A percentile compares a stretch with the other conserved stretches of the same genome.
Conservation (phyloP, 106 monocot genomes). For the Platanthera zijinensis region DNA sequence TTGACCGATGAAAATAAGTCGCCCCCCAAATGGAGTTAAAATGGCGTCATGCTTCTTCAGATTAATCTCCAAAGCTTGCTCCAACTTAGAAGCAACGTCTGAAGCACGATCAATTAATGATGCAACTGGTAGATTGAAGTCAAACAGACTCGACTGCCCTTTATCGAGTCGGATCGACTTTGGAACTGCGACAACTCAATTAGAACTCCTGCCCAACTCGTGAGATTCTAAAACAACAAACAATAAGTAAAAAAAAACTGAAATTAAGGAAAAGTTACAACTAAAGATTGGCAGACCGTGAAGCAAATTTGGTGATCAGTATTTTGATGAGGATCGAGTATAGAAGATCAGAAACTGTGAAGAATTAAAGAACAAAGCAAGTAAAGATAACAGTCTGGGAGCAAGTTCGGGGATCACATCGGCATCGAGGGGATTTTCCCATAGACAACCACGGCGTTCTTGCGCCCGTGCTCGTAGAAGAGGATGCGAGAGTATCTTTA, state of each 20-base stretch:
- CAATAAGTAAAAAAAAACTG: background rate
- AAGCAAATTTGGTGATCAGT: too few species aligned
- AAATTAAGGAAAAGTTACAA: background rate
- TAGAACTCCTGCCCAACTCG: constrained; percentile 17
- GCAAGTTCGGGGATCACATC: constrained; percentile 29
- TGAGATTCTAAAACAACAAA: constrained; percentile 12
- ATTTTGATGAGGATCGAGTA: background rate
- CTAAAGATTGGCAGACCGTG: background rate
- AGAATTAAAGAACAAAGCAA: background rate
- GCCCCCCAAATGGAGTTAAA: too few species aligned
- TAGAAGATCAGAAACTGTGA: too few species aligned
- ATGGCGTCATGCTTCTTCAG: constrained; percentile 69
- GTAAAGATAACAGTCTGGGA: too few species aligned
- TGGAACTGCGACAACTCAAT: constrained; percentile 23
- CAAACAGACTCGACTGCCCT: background rate
- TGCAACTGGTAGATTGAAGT: background rate
- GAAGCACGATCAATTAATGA: background rate
- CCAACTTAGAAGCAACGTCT: constrained; percentile 77
- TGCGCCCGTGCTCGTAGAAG: constrained; percentile 65
- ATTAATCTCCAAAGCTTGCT: constrained; percentile 67
- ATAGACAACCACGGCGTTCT: constrained; percentile 46
- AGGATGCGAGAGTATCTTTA: constrained; percentile 17
- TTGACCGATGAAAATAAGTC: too few species aligned
- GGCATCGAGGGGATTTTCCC: constrained; percentile 62
- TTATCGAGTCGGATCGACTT: constrained; percentile 13